Percentiles rank a stretch among this genome's conserved stretches.
These are phyloP conservation scores for Scleroderma citrinum DNA, from an alignment of 768 basidiomycete species.

Conservation along the genomic window DNA sequence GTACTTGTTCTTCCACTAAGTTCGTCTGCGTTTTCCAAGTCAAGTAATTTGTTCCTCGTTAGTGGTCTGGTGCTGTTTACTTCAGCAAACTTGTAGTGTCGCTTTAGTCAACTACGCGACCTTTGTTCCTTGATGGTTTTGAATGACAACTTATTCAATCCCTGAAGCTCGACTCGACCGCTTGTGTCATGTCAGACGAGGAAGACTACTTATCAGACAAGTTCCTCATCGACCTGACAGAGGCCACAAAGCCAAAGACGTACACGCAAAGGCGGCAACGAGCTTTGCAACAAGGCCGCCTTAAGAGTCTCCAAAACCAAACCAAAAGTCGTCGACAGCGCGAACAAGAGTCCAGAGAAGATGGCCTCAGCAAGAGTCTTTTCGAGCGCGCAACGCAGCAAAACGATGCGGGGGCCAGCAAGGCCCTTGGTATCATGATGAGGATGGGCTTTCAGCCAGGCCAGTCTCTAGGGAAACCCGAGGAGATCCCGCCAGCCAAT, in stretches of 20 bases:
- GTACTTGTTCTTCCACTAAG: conserved; percentile 31
- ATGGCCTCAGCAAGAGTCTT: conserved; percentile 73
- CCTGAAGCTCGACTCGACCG: conserved; percentile 2
- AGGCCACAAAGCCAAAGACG: conserved; percentile 44
- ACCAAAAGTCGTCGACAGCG: conserved; percentile 57
- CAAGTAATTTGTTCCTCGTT: conserved; percentile 20
- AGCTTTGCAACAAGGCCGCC: conserved; percentile 46
- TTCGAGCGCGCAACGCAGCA: conserved; percentile 72
- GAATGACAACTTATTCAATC: too few relatives aligned
- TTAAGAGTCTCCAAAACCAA: conserved; percentile 64
- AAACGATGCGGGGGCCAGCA: conserved; percentile 46
- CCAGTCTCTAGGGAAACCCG: conserved; percentile 57
- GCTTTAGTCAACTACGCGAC: conserved; percentile 23
- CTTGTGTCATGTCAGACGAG: conserved; percentile 57
- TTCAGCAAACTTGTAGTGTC: conserved; percentile 26
- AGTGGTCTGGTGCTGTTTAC: conserved; percentile 46
- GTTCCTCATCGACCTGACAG: conserved; percentile 50
- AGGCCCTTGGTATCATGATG: conserved; percentile 86
- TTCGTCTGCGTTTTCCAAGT: conserved; percentile 32
- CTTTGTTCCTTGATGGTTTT: conserved; percentile 18
- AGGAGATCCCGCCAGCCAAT: conserved; percentile 9
- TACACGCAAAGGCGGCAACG: conserved; percentile 71
- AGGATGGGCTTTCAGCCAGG: conserved; percentile 92
- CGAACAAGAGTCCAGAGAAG: conserved; percentile 70
- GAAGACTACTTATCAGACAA: conserved; percentile 90